Percentiles rank a stretch among this genome's conserved stretches.
Evolutionary conservation across 2,329 filamentous ascomycete genomes (phyloP).

Genomic region (Diaporthe velutina): DNA sequence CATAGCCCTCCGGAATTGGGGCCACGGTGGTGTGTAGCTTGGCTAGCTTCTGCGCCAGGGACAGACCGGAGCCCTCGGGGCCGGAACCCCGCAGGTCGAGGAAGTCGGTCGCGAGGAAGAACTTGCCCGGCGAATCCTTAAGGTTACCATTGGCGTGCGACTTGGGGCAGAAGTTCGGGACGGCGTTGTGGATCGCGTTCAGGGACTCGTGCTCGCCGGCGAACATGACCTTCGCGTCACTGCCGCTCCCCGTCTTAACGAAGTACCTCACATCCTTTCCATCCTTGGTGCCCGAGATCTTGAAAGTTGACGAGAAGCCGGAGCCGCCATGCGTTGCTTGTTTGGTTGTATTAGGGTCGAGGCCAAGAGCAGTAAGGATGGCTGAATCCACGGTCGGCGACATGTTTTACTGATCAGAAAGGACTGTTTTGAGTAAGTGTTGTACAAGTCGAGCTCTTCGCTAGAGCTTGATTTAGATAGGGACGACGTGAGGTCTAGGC

Average conservation of each 20-base stretch:
- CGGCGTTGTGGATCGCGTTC: conserved; percentile 80
- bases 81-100: conserved; percentile 70
- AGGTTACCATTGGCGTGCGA: conserved; percentile 79
- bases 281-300: conserved; percentile 44
- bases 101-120: conserved; percentile 83
- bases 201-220: conserved; percentile 85
- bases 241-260: conserved; percentile 76
- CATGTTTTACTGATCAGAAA: conserved; percentile 48
- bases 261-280: conserved; percentile 65
- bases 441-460: not conserved
- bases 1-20: conserved; percentile 70
- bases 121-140: conserved; percentile 61
- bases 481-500: not conserved
- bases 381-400: conserved; percentile 69
- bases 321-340: conserved; percentile 75
- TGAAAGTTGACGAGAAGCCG: conserved; percentile 75
- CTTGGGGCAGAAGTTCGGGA: conserved; percentile 81
- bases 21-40: conserved; percentile 83
- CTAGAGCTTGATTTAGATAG: not conserved
- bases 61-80: conserved; percentile 61
- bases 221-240: conserved; percentile 77
- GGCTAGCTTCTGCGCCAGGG: conserved; percentile 82
- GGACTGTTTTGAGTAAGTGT: not conserved
- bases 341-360: conserved; percentile 67
- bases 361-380: conserved; percentile 70